Percentiles rank a stretch among this genome's conserved stretches.
Evolutionary conservation across 2,329 filamentous ascomycete species (phyloP).

Genomic region (Diaporthe australafricana): DNA sequence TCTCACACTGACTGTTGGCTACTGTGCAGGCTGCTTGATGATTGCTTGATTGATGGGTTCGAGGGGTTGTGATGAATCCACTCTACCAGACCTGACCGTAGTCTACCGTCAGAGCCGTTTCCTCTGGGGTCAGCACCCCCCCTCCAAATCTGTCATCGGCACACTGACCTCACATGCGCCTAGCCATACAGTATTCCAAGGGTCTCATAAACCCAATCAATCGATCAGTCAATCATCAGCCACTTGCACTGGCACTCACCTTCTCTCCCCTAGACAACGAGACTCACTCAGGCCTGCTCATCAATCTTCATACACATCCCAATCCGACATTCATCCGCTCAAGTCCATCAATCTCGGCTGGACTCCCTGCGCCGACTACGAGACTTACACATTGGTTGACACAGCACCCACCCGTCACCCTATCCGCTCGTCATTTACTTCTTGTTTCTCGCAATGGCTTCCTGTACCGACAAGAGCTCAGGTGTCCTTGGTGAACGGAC

Average conservation of each 20-base stretch:
- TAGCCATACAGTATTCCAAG: background rate
- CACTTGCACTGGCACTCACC: background rate
- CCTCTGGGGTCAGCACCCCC: background rate
- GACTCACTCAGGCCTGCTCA: background rate
- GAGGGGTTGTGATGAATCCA: slow-evolving; percentile 26
- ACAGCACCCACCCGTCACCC: background rate
- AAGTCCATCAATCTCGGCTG: background rate
- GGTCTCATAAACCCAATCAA: slow-evolving; percentile 5
- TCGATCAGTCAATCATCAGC: slow-evolving; percentile 7
- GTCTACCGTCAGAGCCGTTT: background rate
- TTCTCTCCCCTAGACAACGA: slow-evolving; percentile 17
- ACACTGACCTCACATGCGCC: slow-evolving; percentile 1
- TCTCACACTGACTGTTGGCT: background rate
- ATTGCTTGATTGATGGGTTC: background rate
- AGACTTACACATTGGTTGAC: background rate
- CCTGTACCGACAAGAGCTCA: background rate
- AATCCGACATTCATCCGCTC: background rate
- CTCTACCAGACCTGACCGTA: background rate
- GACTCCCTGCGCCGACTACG: background rate
- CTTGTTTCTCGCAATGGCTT: slow-evolving; percentile 9
- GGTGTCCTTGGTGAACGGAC: background rate
- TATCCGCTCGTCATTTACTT: background rate
- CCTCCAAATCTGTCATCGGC: slow-evolving; percentile 10
- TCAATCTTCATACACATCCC: background rate
- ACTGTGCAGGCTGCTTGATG: background rate